Conservation (phyloP, 345 rosid species). For the Diplotaxis tenuifolia region DNA sequence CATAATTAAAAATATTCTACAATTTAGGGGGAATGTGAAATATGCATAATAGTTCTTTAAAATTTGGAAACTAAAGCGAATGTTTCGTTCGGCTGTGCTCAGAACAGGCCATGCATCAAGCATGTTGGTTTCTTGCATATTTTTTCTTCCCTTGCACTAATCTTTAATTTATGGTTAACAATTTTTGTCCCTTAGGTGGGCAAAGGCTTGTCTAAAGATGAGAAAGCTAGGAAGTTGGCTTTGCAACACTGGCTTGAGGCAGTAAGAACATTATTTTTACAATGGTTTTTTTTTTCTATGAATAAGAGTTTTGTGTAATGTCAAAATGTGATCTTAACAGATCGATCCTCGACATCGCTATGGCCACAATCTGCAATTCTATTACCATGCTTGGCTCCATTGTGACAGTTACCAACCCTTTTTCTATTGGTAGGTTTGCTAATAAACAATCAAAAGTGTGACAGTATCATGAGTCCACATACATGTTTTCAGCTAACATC, state of each 20-base stretch:
- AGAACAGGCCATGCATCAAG: not conserved
- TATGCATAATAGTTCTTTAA: not conserved
- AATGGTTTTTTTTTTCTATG: not conserved
- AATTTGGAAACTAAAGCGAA: not conserved
- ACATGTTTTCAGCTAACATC: constrained; percentile 6
- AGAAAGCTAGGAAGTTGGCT: constrained; percentile 81
- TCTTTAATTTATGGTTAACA: not conserved
- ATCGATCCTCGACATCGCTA: constrained; percentile 96
- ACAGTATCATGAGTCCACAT: not conserved
- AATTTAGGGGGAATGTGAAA: not conserved
- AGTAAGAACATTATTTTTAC: constrained; percentile 46
- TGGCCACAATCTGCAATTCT: constrained; percentile 93
- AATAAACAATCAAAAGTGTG: constrained; percentile 11
- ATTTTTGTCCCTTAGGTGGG: constrained; percentile 53
- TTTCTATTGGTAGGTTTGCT: constrained; percentile 67
- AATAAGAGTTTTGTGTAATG: not conserved
- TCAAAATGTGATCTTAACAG: constrained; percentile 41
- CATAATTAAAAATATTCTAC: not conserved
- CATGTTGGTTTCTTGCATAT: not conserved
- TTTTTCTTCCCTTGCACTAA: not conserved
- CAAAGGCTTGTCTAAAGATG: constrained; percentile 84
- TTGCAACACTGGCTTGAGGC: constrained; percentile 98
- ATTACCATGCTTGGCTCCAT: constrained; percentile 79
- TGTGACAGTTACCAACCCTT: constrained; percentile 83
- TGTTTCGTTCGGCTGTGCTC: not conserved